phyloP scores from a whole-genome alignment of 1,284 basidiomycete species.

The Binderoboletus segoi region DNA sequence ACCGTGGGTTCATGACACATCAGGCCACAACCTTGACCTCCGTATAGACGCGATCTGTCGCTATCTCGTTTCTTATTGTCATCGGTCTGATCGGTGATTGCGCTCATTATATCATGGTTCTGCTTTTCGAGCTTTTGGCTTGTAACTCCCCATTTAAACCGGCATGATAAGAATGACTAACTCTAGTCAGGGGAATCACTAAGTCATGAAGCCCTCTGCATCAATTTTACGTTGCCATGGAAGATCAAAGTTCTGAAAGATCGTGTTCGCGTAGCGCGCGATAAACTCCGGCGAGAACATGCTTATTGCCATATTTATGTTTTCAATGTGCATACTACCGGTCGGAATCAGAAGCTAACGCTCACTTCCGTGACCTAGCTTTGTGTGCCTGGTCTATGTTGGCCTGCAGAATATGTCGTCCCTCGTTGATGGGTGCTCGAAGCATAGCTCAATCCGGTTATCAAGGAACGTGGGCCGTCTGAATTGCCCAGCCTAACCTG shows the following conservation, averaged over 20 bases:
- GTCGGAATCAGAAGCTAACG: background rate
- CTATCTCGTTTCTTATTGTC: too few relatives aligned
- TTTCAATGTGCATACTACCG: too few relatives aligned
- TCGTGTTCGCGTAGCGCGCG: constrained; percentile 18
- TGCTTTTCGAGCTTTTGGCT: too few relatives aligned
- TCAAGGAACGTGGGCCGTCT: constrained; percentile 21
- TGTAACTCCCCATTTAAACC: too few relatives aligned
- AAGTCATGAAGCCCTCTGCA: constrained; percentile 3
- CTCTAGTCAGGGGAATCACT: too few relatives aligned
- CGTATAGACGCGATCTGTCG: too few relatives aligned
- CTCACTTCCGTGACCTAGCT: constrained; percentile 3
- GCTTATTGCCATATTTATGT: too few relatives aligned
- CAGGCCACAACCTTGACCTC: too few relatives aligned
- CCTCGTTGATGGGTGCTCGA: constrained; percentile 21
- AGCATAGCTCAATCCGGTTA: constrained; percentile 24
- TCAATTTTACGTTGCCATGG: constrained; percentile 17
- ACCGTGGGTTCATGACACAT: too few relatives aligned
- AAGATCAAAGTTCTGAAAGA: constrained; percentile 6
- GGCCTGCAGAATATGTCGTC: constrained; percentile 8
- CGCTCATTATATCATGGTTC: too few relatives aligned
- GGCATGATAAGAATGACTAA: too few relatives aligned
- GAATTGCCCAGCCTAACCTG: constrained; percentile 17
- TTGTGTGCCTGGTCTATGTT: constrained; percentile 26
- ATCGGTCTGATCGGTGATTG: too few relatives aligned
- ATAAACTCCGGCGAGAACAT: constrained; percentile 22